phyloP scores from a whole-genome alignment of 2,329 filamentous ascomycete genomes.

The Alternaria burnsii region DNA sequence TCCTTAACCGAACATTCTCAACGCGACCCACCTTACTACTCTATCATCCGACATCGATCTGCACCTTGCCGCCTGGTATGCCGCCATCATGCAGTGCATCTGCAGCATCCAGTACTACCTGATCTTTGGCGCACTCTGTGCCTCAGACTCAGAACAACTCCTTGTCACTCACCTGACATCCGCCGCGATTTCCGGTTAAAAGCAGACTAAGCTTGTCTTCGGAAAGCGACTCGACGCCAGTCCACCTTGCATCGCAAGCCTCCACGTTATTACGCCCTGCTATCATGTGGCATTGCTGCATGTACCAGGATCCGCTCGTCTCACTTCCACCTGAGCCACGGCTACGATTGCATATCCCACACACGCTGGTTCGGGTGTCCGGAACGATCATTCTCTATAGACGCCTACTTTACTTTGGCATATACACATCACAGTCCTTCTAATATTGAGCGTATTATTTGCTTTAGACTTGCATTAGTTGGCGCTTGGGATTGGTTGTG shows the following conservation, averaged over 20 bases:
- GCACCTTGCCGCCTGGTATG: conserved; percentile 28
- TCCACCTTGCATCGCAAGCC: conserved; percentile 20
- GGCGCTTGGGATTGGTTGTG: conserved; percentile 38
- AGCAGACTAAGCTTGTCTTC: conserved; percentile 20
- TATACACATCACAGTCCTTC: conserved; percentile 35
- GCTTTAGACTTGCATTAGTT: conserved; percentile 42
- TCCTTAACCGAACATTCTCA: conserved; percentile 19
- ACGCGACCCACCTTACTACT: conserved; percentile 28
- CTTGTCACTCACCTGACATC: conserved; percentile 34
- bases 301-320: conserved; percentile 24
- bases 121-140: conserved; percentile 37
- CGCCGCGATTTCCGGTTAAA: conserved; percentile 31
- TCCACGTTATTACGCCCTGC: conserved; percentile 16
- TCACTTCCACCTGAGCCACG: conserved; percentile 39
- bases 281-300: conserved; percentile 31
- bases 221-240: conserved; percentile 25
- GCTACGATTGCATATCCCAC: conserved; percentile 37
- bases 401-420: conserved; percentile 37
- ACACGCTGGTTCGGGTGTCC: conserved; percentile 50
- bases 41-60: conserved; percentile 26
- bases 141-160: conserved; percentile 25
- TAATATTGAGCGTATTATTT: conserved; percentile 48
- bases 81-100: conserved; percentile 35
- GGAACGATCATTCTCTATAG: conserved; percentile 39
- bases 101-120: conserved; percentile 35